Base-by-base conservation (phyloP, 2,329 filamentous ascomycete species). In the Cucurbitaria berberidis region DNA sequence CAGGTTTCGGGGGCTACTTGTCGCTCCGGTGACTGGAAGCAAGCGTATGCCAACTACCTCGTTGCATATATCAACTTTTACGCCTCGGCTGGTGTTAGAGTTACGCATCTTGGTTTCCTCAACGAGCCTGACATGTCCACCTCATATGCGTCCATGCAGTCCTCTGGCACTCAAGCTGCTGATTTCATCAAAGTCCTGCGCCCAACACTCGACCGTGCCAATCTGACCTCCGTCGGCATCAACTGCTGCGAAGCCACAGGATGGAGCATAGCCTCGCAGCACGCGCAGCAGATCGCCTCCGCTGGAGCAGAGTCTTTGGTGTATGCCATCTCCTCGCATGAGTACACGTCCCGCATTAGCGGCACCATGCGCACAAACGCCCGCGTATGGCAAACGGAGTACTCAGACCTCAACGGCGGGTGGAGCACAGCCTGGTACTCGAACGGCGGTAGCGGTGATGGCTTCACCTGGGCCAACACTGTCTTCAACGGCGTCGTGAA, bases 381-480 rank as follows among this genome's bases (percentile, higher is more conserved):
- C 44, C 73, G 75, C 16, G 77, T 80, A 40, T 85, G 82, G 83
- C 74, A 83, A 55, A 82, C 81, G 2, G 82, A 85, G 63, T 77
- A 75, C 39, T 75, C 75, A 0, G 78, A 83, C 59, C 69, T 83
- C 29, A 76, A 79, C 46, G 67, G 64, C 15, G 55, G 62, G 8
- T 70, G 67, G 67, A 62, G 59, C 53, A 76, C 79, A 3, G 70
- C 74, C 1, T 85, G 81, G 79, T 83, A 81, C 63, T 53, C 60
- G 0, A 74, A 64, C 53, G 81, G 82, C 39, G 78, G 76, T 9
- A 67, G 74, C 0, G 78, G 78, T 32, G 83, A 85, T 55, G 83
- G 82, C 6, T 73, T 82, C 59, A 83, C 81, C 2, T 85, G 82
- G 82, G 83, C 82, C 1, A 80, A 81, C 59, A 80, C 81, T 57